Conservation (phyloP, 768 basidiomycete species). For the Podaxis sp. region DNA sequence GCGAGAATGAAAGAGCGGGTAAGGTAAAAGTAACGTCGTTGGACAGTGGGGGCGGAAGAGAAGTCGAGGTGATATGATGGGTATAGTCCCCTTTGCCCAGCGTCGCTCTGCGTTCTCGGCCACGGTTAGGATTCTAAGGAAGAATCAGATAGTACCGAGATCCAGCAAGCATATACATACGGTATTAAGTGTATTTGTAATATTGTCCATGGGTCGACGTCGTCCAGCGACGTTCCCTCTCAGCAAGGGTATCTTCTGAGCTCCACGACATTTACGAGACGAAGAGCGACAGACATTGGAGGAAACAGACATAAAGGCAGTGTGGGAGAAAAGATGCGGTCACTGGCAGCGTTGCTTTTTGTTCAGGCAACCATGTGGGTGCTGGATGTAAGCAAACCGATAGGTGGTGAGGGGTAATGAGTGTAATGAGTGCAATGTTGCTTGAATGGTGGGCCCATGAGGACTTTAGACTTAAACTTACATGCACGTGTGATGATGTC, state of each 20-base stretch:
- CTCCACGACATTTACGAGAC: not conserved
- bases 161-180: not conserved
- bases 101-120: not conserved
- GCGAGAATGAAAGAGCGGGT: not conserved
- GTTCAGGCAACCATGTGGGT: not conserved
- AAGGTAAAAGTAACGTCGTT: not conserved
- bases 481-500: slow-evolving; percentile 3
- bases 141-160: not conserved
- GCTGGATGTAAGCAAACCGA: not conserved
- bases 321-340: not conserved
- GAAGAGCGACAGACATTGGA: not conserved
- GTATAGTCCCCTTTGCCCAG: not conserved
- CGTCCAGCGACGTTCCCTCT: not conserved
- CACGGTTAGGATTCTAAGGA: not conserved
- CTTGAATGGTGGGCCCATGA: not conserved
- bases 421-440: not conserved
- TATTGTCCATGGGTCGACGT: not conserved
- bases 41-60: not conserved
- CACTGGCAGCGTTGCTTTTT: not conserved
- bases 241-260: not conserved
- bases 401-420: not conserved
- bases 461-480: not conserved
- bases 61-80: not conserved
- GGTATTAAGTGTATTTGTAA: not conserved
- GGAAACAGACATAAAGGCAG: not conserved